Evolutionary conservation across 2,329 filamentous ascomycete genomes (phyloP).

Genomic region (Trichoderma pleuroti): DNA sequence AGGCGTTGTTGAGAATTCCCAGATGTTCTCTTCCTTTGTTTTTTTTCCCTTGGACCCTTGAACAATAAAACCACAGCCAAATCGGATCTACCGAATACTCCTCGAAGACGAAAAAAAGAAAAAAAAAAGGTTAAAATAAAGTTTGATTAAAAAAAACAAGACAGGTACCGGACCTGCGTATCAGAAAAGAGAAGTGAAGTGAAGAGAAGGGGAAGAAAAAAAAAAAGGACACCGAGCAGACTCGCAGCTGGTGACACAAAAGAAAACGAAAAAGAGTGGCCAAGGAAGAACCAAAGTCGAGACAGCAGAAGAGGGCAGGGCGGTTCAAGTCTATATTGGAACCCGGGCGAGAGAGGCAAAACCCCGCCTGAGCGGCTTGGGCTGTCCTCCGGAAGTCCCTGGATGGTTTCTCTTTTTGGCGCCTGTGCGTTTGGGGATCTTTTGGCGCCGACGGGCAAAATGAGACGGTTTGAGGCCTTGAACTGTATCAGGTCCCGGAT

Average conservation of each 20-base stretch:
- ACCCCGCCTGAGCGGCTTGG: constrained; percentile 13
- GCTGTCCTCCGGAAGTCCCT: background rate
- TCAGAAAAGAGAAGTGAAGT: constrained; percentile 18
- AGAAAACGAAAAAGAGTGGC: constrained; percentile 14
- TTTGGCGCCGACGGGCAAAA: constrained; percentile 19
- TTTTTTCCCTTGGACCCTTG: background rate
- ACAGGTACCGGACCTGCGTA: constrained; percentile 52
- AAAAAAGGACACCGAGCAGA: constrained; percentile 12
- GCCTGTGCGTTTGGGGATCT: background rate
- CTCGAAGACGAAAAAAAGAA: constrained; percentile 23
- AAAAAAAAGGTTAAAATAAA: constrained; percentile 20
- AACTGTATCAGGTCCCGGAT: constrained; percentile 23
- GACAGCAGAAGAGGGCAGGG: background rate
- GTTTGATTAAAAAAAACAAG: constrained; percentile 30
- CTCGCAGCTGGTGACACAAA: constrained; percentile 8
- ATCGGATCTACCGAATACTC: constrained; percentile 29
- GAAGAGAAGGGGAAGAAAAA: constrained; percentile 24
- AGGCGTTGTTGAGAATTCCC: background rate
- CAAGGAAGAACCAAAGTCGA: constrained; percentile 8
- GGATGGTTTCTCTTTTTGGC: background rate
- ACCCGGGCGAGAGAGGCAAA: no score
- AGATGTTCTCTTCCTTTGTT: background rate
- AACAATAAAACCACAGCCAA: constrained; percentile 15
- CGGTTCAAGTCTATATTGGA: constrained; percentile 16
- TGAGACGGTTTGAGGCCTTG: constrained; percentile 16